These are phyloP conservation scores for Chrysopogon serrulatus DNA, from an alignment of 176 grass and related monocot genomes.

Conservation along the genomic window DNA sequence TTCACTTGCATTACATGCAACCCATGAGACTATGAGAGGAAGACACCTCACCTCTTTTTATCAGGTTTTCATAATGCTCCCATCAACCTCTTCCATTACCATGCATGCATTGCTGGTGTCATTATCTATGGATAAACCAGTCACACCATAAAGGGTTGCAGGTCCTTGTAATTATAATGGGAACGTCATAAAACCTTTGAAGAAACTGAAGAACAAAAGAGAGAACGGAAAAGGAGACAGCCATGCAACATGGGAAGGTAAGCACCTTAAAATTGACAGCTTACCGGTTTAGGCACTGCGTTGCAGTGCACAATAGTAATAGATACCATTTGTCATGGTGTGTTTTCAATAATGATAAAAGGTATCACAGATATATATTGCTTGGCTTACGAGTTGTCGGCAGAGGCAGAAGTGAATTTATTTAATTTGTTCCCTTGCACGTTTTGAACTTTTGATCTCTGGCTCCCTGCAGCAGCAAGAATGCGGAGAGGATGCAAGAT, in stretches of 20 bases:
- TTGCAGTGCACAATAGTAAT: too few species aligned
- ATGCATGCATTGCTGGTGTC: neutral
- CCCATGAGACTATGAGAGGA: conserved; percentile 24
- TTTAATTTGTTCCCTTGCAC: neutral
- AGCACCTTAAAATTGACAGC: conserved; percentile 31
- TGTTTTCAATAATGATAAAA: neutral
- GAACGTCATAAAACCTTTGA: neutral
- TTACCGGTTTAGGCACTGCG: neutral
- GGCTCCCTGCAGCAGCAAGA: neutral
- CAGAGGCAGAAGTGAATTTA: neutral
- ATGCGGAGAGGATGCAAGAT: neutral
- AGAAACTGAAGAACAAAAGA: neutral
- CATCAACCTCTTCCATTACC: neutral
- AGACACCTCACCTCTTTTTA: conserved; percentile 14
- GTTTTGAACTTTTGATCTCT: neutral
- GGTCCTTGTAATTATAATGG: neutral
- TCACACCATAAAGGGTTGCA: conserved; percentile 11
- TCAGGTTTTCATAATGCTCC: neutral
- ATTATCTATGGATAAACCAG: neutral
- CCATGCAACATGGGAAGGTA: neutral
- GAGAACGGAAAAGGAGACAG: neutral
- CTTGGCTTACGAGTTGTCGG: neutral
- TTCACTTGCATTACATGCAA: conserved; percentile 40
- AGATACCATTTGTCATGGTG: neutral
- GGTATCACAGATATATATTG: neutral